Evolutionary conservation across 768 basidiomycete species (phyloP), one percentile per base, ranked within the genome.

Genomic region (Rubroboletus pulcherrimus): DNA sequence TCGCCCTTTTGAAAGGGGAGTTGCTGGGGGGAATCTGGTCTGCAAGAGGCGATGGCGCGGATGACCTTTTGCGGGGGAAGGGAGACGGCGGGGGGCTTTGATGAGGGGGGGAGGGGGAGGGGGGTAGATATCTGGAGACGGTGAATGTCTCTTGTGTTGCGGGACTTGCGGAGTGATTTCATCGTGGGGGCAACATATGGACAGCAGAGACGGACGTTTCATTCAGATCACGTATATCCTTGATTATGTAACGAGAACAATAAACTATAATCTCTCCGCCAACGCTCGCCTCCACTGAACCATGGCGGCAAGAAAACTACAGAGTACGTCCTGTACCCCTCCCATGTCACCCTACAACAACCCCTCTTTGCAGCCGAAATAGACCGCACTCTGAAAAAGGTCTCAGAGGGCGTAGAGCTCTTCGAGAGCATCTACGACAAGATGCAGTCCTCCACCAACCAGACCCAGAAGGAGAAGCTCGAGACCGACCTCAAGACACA

Each of bases 401-500:
- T 99, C 63, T 66, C 87, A 35, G 92, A 95, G 74, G 97, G 97
- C 63, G 94, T 98, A 64, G 92, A 93, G 78, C 81, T 90, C 72
- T 94, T 94, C 69, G 93, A 94, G 75, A 85, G 81, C 75, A 95
- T 97, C 72, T 97, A 96, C 71, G 94, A 97, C 71, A 99, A 98
- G 82, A 95, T 99, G 86, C 90, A 94, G 72, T 82, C 89, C 47
- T 90, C 95, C 17, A 91, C 91, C 33, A 98, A 97, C 75, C 87
- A 95, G 72, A 91, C 96, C 0, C 95, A 98, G 78, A 98, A 98
- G 73, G 97, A 98, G 83, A 99, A 99, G 75, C 85, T 93, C 49
- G 97, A 99, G 73, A 86, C 81, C 4, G 89, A 98, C 64, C 78
- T 98, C 70, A 94, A 98, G 77, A 96, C 94, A 48, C 97, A 99